A percentile compares a stretch with the other conserved stretches of the same genome.
Conservation (phyloP, 192 early-diverging fungal species). For the Coemansia sp. region DNA sequence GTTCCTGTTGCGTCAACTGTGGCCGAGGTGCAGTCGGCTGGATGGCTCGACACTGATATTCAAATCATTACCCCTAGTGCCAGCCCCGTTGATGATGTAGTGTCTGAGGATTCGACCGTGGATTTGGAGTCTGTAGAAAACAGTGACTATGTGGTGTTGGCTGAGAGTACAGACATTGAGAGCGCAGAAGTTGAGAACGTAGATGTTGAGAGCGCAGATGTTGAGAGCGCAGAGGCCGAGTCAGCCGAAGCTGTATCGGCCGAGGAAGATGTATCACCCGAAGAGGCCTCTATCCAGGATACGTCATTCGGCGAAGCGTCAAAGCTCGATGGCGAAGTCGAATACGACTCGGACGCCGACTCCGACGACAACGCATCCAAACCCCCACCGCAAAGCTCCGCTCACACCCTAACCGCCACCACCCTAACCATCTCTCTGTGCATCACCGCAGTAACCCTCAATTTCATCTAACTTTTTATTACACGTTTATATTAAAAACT, state of each 20-base stretch:
- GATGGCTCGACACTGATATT: background rate
- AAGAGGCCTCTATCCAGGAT: background rate
- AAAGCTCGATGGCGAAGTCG: conserved; percentile 7
- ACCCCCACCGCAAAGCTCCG: background rate
- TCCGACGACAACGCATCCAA: conserved; percentile 9
- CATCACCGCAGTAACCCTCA: background rate
- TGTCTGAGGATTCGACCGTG: background rate
- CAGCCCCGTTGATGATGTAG: background rate
- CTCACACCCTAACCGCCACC: background rate
- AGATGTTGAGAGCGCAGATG: background rate
- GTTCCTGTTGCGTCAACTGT: background rate
- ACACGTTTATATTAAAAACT: background rate
- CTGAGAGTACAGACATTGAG: no score
- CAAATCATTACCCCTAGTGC: background rate
- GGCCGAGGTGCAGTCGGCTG: background rate
- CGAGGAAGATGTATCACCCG: background rate
- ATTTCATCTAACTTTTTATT: conserved; percentile 1
- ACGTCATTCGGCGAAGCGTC: background rate
- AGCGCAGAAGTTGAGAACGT: no score
- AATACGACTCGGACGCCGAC: conserved; percentile 36
- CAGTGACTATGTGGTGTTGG: background rate
- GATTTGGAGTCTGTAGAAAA: background rate
- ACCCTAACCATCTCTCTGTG: background rate
- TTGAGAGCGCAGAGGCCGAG: background rate
- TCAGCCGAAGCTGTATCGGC: background rate